Base-by-base conservation (phyloP, 257 asterid genomes). In the Nicotiana undulata region DNA sequence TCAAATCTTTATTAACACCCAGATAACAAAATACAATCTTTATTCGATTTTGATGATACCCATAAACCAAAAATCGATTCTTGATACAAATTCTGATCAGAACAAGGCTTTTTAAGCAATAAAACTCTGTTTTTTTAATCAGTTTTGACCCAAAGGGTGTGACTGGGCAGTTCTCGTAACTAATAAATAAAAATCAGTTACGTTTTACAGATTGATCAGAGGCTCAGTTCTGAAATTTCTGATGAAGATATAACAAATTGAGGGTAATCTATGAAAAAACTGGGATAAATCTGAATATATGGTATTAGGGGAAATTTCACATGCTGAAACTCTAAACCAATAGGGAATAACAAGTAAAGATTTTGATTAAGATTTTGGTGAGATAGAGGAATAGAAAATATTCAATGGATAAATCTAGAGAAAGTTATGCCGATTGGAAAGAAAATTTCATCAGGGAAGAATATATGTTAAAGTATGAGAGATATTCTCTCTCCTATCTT, bases 401-500 rank as follows among this genome's bases (percentile, higher is more conserved):
- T 85, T 85, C 83, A 85, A 84, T 76, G 86, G 88, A 85, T 84
- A 79, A 86, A 82, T 86, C 86, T 76, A 82, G 86, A 79, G 75
- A 80, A 84, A 63, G 63, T 59, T 81, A 85, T 77, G 70, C 83
- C 61, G 83, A 86, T 88, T 80, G 89, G 83, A 83, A 84, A 76
- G 78, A 76, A 77, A 66, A 68, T 11, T 2, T 13, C 58, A 84
- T 58, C 81, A 85, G 85, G 67, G 86, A 85, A 87, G 91, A 85
- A 90, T 86, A 83, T 84, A 87, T 85, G 89, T 84, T 66, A 88
- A 87, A 46, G 88, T 60, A 80, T 79, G 80, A 82, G 84, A 86
- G 86, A 86, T 81, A 85, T 79, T 79, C 88, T 85, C 85, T 84
- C 83, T 76, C 78, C 55, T 75, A 15, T 76, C 18, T 4, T 29